Percentiles rank a stretch among this genome's conserved stretches.
phyloP scores from a whole-genome alignment of 345 rosid species.

The Euphorbia peplus region DNA sequence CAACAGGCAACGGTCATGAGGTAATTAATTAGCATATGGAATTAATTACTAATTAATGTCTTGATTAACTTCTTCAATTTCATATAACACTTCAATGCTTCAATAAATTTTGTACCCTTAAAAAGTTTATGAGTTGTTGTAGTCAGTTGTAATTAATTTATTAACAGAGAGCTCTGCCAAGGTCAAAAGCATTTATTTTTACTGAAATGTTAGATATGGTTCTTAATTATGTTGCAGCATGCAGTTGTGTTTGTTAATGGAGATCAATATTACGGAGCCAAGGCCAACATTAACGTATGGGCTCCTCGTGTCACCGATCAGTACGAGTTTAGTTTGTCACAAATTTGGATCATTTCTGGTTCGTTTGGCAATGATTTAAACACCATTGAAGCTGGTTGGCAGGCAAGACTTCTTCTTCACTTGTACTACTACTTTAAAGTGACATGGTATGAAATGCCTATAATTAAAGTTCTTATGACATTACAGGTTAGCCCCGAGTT shows the following conservation, averaged over 20 bases:
- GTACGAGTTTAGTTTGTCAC: constrained; percentile 34
- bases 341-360: constrained; percentile 36
- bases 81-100: too few species aligned
- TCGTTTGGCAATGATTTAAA: constrained; percentile 35
- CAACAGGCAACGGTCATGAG: constrained; percentile 31
- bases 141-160: too few species aligned
- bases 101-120: too few species aligned
- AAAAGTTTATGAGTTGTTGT: too few species aligned
- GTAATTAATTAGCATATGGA: too few species aligned
- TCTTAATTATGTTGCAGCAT: constrained; percentile 19
- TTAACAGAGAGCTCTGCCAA: too few species aligned
- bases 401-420: constrained; percentile 16
- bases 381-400: constrained; percentile 41
- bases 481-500: constrained; percentile 33
- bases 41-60: too few species aligned
- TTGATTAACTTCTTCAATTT: too few species aligned
- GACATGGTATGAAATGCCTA: not conserved
- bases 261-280: constrained; percentile 36
- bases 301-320: constrained; percentile 24
- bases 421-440: not conserved
- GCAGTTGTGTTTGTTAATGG: constrained; percentile 36
- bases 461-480: not conserved
- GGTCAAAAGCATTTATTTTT: constrained; percentile 16
- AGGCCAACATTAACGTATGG: constrained; percentile 35
- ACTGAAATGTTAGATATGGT: too few species aligned